Percentiles rank a stretch among this genome's conserved stretches.
Evolutionary conservation across 1,284 basidiomycete genomes (phyloP).

Genomic region (Irpex rosettiformis): DNA sequence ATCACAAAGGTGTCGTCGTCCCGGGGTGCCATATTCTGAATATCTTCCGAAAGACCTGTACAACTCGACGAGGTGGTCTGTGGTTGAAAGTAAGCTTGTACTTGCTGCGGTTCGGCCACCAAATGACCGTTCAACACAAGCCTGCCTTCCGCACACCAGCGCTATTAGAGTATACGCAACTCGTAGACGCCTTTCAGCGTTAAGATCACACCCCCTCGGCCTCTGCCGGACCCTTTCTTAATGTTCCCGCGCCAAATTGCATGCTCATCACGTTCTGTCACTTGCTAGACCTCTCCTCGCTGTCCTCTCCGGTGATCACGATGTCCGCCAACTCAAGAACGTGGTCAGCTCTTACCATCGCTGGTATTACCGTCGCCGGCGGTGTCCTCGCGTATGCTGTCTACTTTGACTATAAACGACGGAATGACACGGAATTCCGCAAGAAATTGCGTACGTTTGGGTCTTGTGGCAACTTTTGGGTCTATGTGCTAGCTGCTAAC

Average conservation of each 20-base stretch:
- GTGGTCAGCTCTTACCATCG: conserved; percentile 47
- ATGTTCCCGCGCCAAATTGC: conserved; percentile 7
- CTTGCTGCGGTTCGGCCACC: not conserved
- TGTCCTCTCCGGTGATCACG: conserved; percentile 16
- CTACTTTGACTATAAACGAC: conserved; percentile 95
- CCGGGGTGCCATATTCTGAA: not conserved
- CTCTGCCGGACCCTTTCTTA: conserved; percentile 4
- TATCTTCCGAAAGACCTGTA: not conserved
- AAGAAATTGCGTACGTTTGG: conserved; percentile 76
- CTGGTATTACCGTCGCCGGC: conserved; percentile 60
- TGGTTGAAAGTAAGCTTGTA: not conserved
- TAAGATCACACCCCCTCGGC: not conserved
- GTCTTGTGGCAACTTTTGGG: conserved; percentile 4
- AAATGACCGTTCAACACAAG: not conserved
- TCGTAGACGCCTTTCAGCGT: no score
- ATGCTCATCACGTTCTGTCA: not conserved
- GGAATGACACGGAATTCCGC: conserved; percentile 87
- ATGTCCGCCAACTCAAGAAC: conserved; percentile 27
- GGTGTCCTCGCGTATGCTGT: conserved; percentile 76
- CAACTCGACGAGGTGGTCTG: not conserved
- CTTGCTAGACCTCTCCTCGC: not conserved
- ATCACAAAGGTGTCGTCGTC: conserved; percentile 12
- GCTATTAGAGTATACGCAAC: no score
- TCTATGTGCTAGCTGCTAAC: not conserved
- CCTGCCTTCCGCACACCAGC: no score